Percentiles rank a stretch among this genome's conserved stretches.
phyloP scores from a whole-genome alignment of 768 basidiomycete species.

The Kwoniella bestiolae region DNA sequence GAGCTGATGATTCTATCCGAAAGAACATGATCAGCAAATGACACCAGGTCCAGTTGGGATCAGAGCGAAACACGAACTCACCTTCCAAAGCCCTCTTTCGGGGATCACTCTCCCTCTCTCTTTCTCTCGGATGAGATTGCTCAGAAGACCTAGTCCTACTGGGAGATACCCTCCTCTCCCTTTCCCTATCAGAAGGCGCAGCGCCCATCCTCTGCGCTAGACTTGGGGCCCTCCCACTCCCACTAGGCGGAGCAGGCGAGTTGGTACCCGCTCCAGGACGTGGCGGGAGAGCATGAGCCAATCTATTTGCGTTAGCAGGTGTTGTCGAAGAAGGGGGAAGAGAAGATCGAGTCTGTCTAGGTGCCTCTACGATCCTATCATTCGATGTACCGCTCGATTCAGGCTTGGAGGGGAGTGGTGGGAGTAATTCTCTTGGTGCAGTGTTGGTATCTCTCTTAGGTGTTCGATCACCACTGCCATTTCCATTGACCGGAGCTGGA shows the following conservation, averaged over 20 bases:
- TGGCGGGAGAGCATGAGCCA: conserved; percentile 29
- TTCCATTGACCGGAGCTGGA: not conserved
- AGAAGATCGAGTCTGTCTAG: conserved; percentile 20
- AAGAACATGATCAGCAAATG: conserved; percentile 3
- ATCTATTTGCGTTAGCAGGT: not conserved
- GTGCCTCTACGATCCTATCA: conserved; percentile 46
- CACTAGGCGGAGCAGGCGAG: conserved; percentile 13
- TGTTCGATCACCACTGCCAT: conserved; percentile 31
- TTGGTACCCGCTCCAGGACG: conserved; percentile 9
- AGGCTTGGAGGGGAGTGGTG: conserved; percentile 2
- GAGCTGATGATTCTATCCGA: conserved; percentile 19
- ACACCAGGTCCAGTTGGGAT: not conserved
- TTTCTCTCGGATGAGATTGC: not conserved
- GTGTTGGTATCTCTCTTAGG: conserved; percentile 38
- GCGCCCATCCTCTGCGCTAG: conserved; percentile 31
- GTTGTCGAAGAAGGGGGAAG: conserved; percentile 23
- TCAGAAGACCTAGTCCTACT: not conserved
- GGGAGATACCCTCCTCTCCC: not conserved
- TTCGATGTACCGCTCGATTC: conserved; percentile 10
- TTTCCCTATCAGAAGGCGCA: conserved; percentile 11
- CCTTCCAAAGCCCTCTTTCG: conserved; percentile 45
- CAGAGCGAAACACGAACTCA: conserved; percentile 18
- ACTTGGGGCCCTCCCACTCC: conserved; percentile 10
- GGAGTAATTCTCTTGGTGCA: conserved; percentile 24
- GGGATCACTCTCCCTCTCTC: conserved; percentile 15